Evolutionary conservation across 2,329 filamentous ascomycete species (phyloP), one percentile per base, ranked within the genome.

Genomic region (Colletotrichum sp.): DNA sequence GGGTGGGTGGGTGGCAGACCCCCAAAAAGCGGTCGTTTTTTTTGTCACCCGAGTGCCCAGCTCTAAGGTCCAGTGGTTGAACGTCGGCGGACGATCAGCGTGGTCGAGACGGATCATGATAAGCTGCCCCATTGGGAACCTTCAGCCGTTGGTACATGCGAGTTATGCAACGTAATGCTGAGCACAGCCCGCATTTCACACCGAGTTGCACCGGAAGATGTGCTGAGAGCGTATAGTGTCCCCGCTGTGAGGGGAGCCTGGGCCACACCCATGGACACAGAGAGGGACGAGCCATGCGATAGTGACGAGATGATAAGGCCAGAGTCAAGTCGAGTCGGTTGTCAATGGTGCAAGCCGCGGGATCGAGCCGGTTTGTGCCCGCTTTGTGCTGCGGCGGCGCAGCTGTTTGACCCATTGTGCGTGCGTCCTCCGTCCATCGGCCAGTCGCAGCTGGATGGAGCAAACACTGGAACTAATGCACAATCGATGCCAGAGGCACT

Each of bases 121-220:
- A 74, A 74, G 76, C 63, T 74, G 74, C 76, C 70, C 66, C 39
- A 73, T 76, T 76, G 28, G 76, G 73, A 69, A 73, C 26, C 74
- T 61, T 69, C n/a, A 57, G 52, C 69, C 55, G 72, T 30, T 70
- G 43, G 66, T 66, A 63, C 72, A 77, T 65, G 60, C 59, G 28
- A 69, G 66, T 78, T 78, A 77, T 78, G 75, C 77, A 75, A 73
- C 63, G 61, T 68, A 72, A 65, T 76, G 69, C 72, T 64, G 26
- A 66, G 65, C 75, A 77, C 34, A 71, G 75, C 74, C 73, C 67
- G 70, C 43, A 59, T 64, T 69, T 39, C 43, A 76, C 63, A 61
- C 48, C 70, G 69, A 70, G 52, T 63, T 64, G 43, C 70, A 65
- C 59, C 70, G 70, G 74, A 68, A 65, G 64, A 65, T 72, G 43